Base-by-base conservation (phyloP, 495 filamentous ascomycete species). In the Filosporella fistucella region DNA sequence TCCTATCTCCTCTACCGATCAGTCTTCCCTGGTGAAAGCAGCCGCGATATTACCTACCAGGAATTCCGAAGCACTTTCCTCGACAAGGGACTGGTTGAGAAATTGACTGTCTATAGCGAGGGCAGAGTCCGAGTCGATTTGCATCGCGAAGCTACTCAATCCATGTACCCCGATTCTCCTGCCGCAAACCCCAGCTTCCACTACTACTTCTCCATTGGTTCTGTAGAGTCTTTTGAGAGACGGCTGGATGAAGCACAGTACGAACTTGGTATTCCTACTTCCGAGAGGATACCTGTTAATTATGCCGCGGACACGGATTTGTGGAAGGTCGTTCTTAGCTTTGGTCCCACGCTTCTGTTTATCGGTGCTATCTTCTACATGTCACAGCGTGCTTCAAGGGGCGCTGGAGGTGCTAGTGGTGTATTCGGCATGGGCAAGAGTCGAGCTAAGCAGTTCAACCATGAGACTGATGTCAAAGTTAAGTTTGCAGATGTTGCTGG, bases 401-500 rank as follows among this genome's bases (percentile, higher is more conserved):
- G 69, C 14, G 74, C 60, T 47, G 84, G 84, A 49, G 84, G 87
- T 32, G 71, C 79, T 47, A 79, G 81, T 57, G 89, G 90, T 49
- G 84, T 97, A 45, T 96, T 98, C 59, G 89, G 91, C 32, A 95
- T 97, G 60, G 85, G 90, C 42, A 91, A 90, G 76, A 96, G 90
- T 63, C 84, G 87, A 48, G 93, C 93, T 28, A 97, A 95, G 70
- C 84, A 84, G 47, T 98, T 97, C 70, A 97, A 96, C 64, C 91
- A 96, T 47, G 94, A 97, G 70, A 85, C 88, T 3, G 87, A 94
- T 52, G 77, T 98, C 71, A 95, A 91, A 68, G 88, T 89, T 64
- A 96, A 95, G 65, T 98, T 98, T 65, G 76, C 89, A 43, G 93
- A 98, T 65, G 93, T 98, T 33, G 93, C 93, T 18, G 93, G 93